Evolutionary conservation across 2,329 filamentous ascomycete genomes (phyloP), one percentile per base, ranked within the genome.

Genomic region (Aspergillus fischeri): DNA sequence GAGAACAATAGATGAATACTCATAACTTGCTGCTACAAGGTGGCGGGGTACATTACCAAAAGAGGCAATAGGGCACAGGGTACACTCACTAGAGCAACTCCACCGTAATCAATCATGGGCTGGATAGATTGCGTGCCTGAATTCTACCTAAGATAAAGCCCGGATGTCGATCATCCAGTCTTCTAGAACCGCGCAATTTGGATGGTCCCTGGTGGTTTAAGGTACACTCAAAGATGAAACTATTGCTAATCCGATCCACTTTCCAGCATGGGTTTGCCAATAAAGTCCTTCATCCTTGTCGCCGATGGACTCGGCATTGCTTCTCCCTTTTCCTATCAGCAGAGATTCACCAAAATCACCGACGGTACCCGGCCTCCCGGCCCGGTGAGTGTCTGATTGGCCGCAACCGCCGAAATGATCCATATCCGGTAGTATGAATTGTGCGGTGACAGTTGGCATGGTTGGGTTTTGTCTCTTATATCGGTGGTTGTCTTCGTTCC

Each of bases 291-390:
- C 14, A 38, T 17, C 14, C 32, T 38, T 38, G 32, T 7, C 3
- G 4, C n/a, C 21, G 14, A 25, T 24, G 10, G 49, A 49, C 54
- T 62, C 58, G 60, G 60, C 51, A 52, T 54, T 24, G 44, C 44
- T 47, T 47, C 10, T 47, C 24, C 44, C 21, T 27, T 47, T 24
- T 7, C 24, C 21, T 27, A 24, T 24, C 11, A 27, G 21, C 21
- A 38, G 42, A 35, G 59, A 42, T 53, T 49, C 55, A 51, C 45
- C 47, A 32, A 27, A 56, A 56, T 44, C 55, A 52, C 60, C 60
- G 58, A 60, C 44, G 50, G 51, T 58, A 58, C 56, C 60, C 60
- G 60, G 59, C 49, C 54, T 51, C 25, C 58, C 60, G 58, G 60
- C 51, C 60, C 60, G 58, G 60, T 60, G 38, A 5, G 49, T 27